Conservation (phyloP, 768 basidiomycete species). For the Ramaria sp. region DNA sequence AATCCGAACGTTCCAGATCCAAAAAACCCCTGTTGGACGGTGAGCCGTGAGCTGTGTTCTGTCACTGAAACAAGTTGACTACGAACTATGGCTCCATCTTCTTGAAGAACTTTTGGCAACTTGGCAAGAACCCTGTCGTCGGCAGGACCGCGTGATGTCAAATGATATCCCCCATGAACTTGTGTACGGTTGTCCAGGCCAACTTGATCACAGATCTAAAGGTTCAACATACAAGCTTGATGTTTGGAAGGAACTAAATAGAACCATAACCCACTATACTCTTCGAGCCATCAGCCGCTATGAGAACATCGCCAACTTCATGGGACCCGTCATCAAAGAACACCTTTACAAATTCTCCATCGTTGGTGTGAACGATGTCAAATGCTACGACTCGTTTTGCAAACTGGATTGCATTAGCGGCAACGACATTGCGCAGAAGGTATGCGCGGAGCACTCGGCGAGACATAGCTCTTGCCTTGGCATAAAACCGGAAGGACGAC, state of each 20-base stretch:
- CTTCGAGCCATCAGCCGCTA: constrained; percentile 8
- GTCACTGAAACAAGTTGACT: background rate
- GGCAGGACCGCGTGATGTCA: constrained; percentile 5
- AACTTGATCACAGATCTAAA: constrained; percentile 4
- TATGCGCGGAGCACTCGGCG: constrained; percentile 2
- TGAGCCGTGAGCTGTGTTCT: background rate
- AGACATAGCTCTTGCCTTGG: constrained; percentile 8
- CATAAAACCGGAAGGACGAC: background rate
- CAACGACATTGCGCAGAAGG: constrained; percentile 5
- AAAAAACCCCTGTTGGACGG: background rate
- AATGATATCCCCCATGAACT: constrained; percentile 6
- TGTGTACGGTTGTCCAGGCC: constrained; percentile 6
- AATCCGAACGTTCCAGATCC: constrained; percentile 6
- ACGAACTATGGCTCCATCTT: constrained; percentile 6
- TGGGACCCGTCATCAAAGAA: constrained; percentile 7
- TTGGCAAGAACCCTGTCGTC: background rate
- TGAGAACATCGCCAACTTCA: constrained; percentile 2
- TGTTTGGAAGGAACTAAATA: background rate
- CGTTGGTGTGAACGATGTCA: constrained; percentile 4
- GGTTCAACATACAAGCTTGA: background rate
- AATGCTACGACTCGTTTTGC: constrained; percentile 2
- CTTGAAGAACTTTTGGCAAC: constrained; percentile 5
- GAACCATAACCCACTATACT: background rate
- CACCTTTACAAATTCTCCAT: constrained; percentile 6
- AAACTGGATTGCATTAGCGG: constrained; percentile 3